Evolutionary conservation across 176 grass and related monocot species (phyloP), one percentile per base, ranked within the genome.

Genomic region (Oryza glumipatula): DNA sequence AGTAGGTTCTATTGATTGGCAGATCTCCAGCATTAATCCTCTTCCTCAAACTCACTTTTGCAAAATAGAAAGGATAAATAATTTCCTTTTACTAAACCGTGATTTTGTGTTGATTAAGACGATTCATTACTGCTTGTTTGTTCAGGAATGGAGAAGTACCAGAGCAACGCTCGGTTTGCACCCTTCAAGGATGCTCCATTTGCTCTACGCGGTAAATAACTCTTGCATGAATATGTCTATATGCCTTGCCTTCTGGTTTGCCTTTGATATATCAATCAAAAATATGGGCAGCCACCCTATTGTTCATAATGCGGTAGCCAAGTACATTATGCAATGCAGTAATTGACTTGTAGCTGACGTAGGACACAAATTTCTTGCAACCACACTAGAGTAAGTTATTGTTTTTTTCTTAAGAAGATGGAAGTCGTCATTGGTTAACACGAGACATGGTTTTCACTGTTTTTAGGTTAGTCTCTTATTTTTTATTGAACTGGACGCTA

Each of bases 61-160:
- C 15, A 13, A 23, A 65, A 74, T 0, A 36, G 35, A 36, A 36
- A 5, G 35, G 35, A 5, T 36, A 36, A 6, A 36, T 36, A 36
- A 15, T 15, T 54, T 56, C 7, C 15, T 85, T 30, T 44, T 12
- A 77, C 65, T 5, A 1, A 11, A 44, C 5, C 21, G 16, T 84
- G 72, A 67, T 76, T 11, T 24, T 67, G 13, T 44, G 8, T 66
- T 71, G 15, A 72, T 85, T 72, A 43, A 24, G 47, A 88, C 48
- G 28, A 13, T 33, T 21, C 3, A 13, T 58, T 82, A 56, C 65
- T 72, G 54, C 6, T 65, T 85, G 7, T n/a, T 73, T 73, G 9
- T 26, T 58, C 58, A 90, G 88, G 66, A 73, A 90, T 90, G 88
- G 88, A 82, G 14, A 90, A 82, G 73, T 60, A 58, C 28, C 74